phyloP scores from a whole-genome alignment of 1,139 yeast species.

The Saccharomycopsis hybrid region DNA sequence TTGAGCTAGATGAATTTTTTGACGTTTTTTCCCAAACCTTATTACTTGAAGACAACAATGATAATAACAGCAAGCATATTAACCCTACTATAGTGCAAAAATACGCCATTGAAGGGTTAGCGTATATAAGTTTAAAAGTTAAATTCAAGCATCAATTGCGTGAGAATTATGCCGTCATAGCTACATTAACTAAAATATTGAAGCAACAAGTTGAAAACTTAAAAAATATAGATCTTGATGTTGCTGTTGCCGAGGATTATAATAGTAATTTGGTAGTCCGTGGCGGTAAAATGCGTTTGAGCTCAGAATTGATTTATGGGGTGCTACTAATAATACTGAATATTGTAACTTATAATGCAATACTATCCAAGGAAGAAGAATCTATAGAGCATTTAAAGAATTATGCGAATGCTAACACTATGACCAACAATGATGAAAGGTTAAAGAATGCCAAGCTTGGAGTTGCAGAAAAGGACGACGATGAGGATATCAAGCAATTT shows the following conservation, averaged over 20 bases:
- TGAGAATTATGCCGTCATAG: conserved; percentile 31
- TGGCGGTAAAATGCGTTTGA: not conserved
- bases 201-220: conserved; percentile 1
- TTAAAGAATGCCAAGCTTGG: conserved; percentile 23
- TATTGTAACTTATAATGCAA: conserved; percentile 32
- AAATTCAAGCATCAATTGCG: conserved; percentile 32
- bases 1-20: conserved; percentile 11
- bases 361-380: conserved; percentile 23
- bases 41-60: not conserved
- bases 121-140: conserved; percentile 39
- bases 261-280: conserved; percentile 18
- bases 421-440: conserved; percentile 25
- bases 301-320: conserved; percentile 32
- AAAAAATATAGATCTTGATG: not conserved
- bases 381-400: conserved; percentile 34
- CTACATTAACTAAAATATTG: conserved; percentile 21
- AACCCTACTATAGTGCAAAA: conserved; percentile 4
- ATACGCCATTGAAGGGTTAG: conserved; percentile 39
- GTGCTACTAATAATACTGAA: conserved; percentile 35
- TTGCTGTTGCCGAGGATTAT: not conserved
- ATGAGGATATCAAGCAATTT: conserved; percentile 24
- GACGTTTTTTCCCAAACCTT: conserved; percentile 1
- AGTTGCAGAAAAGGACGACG: conserved; percentile 27
- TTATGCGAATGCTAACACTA: conserved; percentile 31
- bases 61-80: too few relatives aligned